Conservation (phyloP, 495 filamentous ascomycete species). For the Usnea hakonensis region DNA sequence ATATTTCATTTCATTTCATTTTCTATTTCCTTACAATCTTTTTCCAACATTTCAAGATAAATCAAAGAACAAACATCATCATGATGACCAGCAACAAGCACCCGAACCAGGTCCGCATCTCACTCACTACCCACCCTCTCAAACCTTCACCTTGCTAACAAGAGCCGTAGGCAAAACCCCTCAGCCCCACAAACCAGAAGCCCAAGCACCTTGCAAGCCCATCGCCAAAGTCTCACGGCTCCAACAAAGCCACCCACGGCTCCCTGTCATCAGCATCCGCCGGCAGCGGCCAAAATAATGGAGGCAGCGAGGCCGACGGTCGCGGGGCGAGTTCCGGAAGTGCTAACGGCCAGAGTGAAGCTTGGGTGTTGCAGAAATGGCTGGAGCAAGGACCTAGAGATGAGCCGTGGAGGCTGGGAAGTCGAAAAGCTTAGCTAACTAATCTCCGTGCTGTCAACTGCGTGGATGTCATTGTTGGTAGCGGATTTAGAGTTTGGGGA, state of each 20-base stretch:
- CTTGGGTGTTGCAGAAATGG: background rate
- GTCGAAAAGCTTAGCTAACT: background rate
- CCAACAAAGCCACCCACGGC: conserved; percentile 1
- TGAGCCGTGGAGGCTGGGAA: background rate
- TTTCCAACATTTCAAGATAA: too few relatives aligned
- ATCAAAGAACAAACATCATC: background rate
- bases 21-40: too few relatives aligned
- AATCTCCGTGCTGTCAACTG: background rate
- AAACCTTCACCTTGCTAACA: background rate
- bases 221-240: background rate
- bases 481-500: too few relatives aligned
- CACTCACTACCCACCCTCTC: too few relatives aligned
- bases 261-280: background rate
- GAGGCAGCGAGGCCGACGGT: background rate
- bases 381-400: background rate
- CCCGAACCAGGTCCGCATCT: background rate
- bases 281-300: background rate
- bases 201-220: background rate
- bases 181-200: background rate
- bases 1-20: too few relatives aligned
- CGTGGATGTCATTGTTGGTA: background rate
- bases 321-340: background rate
- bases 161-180: background rate
- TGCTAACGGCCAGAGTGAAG: background rate
- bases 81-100: background rate